These are phyloP conservation scores for Tulasnella sp. DNA, from an alignment of 768 basidiomycete genomes.

Conservation along the genomic window DNA sequence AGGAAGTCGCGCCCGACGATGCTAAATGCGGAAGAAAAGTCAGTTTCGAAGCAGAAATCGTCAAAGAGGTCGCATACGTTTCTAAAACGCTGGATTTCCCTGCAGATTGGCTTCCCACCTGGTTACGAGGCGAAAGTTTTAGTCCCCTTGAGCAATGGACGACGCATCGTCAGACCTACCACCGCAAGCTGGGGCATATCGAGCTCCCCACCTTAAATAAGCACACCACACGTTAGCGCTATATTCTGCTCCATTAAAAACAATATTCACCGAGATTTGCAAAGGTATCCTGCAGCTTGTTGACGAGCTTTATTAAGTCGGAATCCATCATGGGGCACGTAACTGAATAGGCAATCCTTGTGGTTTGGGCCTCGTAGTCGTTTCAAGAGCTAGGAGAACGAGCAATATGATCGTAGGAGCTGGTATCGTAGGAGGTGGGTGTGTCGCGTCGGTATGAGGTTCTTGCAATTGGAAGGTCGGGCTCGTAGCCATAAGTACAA, in stretches of 20 bases:
- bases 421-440: neutral
- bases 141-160: neutral
- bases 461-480: neutral
- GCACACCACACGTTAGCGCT: neutral
- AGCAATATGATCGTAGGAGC: neutral
- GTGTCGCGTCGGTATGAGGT: conserved; percentile 9
- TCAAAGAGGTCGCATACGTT: conserved; percentile 62
- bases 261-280: conserved; percentile 73
- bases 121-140: conserved; percentile 41
- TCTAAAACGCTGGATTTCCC: conserved; percentile 97
- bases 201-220: conserved; percentile 74
- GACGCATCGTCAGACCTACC: conserved; percentile 53
- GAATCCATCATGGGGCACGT: conserved; percentile 70
- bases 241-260: conserved; percentile 8
- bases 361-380: neutral
- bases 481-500: conserved; percentile 15
- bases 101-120: conserved; percentile 97
- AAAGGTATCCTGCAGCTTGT: conserved; percentile 93
- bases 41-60: neutral
- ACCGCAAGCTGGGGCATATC: conserved; percentile 92
- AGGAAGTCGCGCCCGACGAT: conserved; percentile 95
- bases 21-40: conserved; percentile 47
- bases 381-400: neutral
- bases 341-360: neutral
- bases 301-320: conserved; percentile 91